Conservation (phyloP, 495 filamentous ascomycete genomes). For the Peziza echinospora region DNA sequence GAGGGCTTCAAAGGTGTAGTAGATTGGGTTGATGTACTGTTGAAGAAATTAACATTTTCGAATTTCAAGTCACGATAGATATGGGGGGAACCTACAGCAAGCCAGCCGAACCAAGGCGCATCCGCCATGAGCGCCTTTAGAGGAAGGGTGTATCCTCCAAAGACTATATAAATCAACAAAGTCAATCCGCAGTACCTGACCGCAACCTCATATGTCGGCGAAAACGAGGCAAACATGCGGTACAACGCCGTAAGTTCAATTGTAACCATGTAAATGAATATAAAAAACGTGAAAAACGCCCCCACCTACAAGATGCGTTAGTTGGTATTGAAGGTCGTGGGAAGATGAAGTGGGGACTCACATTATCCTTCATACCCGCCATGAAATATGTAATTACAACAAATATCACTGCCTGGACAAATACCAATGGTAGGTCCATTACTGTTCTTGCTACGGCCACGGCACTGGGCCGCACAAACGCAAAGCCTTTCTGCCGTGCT, state of each 20-base stretch:
- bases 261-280: not conserved
- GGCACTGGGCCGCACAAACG: conserved; percentile 60
- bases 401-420: conserved; percentile 42
- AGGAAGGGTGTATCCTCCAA: conserved; percentile 32
- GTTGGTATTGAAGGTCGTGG: too few relatives aligned
- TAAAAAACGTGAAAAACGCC: conserved; percentile 1
- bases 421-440: conserved; percentile 43
- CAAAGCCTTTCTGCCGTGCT: conserved; percentile 44
- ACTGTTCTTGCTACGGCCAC: conserved; percentile 46
- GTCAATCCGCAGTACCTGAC: conserved; percentile 48
- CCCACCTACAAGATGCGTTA: too few relatives aligned
- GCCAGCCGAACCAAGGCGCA: conserved; percentile 33
- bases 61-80: not conserved
- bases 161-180: conserved; percentile 29
- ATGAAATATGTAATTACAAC: conserved; percentile 48
- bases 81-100: conserved; percentile 15
- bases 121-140: conserved; percentile 24
- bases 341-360: too few relatives aligned
- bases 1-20: conserved; percentile 38
- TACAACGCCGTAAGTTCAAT: conserved; percentile 46
- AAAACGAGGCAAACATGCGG: conserved; percentile 55
- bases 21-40: conserved; percentile 29
- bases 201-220: conserved; percentile 49
- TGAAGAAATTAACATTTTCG: not conserved
- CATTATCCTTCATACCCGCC: conserved; percentile 30